Conservation (phyloP, 2,329 filamentous ascomycete genomes). For the Aspergillus ochraceoroseus region DNA sequence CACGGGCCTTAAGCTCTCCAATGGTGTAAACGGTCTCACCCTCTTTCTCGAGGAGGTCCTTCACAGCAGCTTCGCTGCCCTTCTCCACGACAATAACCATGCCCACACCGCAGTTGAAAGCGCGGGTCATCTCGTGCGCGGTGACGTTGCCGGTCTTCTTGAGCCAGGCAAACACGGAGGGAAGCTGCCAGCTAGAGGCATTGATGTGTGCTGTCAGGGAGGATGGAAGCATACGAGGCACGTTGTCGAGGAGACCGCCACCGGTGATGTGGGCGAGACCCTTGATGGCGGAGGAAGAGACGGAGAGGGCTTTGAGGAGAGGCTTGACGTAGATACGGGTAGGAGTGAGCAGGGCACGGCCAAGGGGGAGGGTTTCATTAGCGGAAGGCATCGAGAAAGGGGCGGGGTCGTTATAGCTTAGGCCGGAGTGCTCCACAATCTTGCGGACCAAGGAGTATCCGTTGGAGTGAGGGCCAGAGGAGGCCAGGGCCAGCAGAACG, state of each 20-base stretch:
- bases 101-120: constrained; percentile 91
- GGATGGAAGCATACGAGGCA: constrained; percentile 83
- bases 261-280: constrained; percentile 97
- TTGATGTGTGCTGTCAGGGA: constrained; percentile 77
- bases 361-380: constrained; percentile 54
- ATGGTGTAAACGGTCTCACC: constrained; percentile 76
- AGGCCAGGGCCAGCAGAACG: constrained; percentile 77
- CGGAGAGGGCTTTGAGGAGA: constrained; percentile 60
- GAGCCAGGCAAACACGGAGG: constrained; percentile 81
- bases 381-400: constrained; percentile 75
- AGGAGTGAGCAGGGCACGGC: constrained; percentile 75
- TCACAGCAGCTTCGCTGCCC: constrained; percentile 58
- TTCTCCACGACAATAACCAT: constrained; percentile 82
- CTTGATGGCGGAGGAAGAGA: constrained; percentile 63
- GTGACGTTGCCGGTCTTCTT: constrained; percentile 65
- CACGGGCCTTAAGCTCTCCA: constrained; percentile 62
- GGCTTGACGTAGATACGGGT: constrained; percentile 91
- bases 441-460: constrained; percentile 95
- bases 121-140: constrained; percentile 75
- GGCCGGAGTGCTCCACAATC: constrained; percentile 68
- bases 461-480: constrained; percentile 88
- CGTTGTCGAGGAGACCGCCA: constrained; percentile 86
- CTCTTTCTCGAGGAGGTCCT: constrained; percentile 55
- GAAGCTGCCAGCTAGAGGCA: constrained; percentile 67
- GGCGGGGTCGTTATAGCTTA: constrained; percentile 65